phyloP scores from a whole-genome alignment of 1,284 basidiomycete genomes.

The Cryptococcus sp. region DNA sequence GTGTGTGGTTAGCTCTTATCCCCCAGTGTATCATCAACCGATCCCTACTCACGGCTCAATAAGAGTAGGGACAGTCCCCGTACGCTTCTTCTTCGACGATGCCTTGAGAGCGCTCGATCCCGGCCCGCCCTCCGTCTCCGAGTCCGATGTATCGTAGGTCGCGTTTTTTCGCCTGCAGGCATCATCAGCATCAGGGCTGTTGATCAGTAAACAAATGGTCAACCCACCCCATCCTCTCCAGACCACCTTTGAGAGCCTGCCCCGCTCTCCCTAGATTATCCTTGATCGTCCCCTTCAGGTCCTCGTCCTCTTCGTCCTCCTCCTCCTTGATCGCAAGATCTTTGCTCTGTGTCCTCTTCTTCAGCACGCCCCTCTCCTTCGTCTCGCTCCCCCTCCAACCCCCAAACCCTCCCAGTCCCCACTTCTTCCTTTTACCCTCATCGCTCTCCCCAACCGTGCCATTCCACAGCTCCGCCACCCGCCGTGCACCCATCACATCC shows the following conservation, averaged over 20 bases:
- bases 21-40: too few relatives aligned
- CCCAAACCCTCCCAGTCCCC: background rate
- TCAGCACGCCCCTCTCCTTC: conserved; percentile 8
- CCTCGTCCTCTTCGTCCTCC: conserved; percentile 18
- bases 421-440: conserved; percentile 3
- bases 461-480: conserved; percentile 42
- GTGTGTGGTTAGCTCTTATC: too few relatives aligned
- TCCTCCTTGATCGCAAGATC: conserved; percentile 20
- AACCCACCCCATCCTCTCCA: conserved; percentile 36
- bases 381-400: background rate
- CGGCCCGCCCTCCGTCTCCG: conserved; percentile 29
- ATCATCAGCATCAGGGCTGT: conserved; percentile 2
- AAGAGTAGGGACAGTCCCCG: conserved; percentile 32
- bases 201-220: background rate
- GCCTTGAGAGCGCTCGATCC: conserved; percentile 19
- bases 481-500: conserved; percentile 42
- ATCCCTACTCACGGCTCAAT: conserved; percentile 35
- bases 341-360: conserved; percentile 14
- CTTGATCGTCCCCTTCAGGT: conserved; percentile 28
- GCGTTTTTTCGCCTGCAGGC: conserved; percentile 16
- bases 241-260: conserved; percentile 37
- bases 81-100: conserved; percentile 18
- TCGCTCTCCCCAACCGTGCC: conserved; percentile 21
- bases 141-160: conserved; percentile 41
- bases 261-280: conserved; percentile 32